phyloP scores from a whole-genome alignment of 441 rosid species.

The Adansonia grandidieri region DNA sequence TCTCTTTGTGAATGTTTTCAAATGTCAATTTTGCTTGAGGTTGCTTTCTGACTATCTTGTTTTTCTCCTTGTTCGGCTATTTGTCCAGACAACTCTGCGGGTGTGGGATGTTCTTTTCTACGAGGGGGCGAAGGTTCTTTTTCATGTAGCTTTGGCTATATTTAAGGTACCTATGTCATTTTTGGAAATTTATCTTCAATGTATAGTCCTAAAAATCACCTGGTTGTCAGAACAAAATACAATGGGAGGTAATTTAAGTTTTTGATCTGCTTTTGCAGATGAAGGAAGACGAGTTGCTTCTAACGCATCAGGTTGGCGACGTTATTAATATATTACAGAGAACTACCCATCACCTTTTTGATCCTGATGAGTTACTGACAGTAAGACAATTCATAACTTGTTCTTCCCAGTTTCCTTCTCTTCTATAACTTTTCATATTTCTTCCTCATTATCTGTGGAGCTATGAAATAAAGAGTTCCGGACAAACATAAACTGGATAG shows the following conservation, averaged over 20 bases:
- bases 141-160: constrained; percentile 94
- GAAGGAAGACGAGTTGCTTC: constrained; percentile 87
- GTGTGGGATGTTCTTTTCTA: constrained; percentile 98
- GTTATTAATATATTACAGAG: constrained; percentile 79
- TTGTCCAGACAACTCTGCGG: constrained; percentile 82
- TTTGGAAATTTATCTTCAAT: not conserved
- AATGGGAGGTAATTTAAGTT: constrained; percentile 2
- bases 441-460: not conserved
- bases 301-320: constrained; percentile 90
- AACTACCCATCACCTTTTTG: constrained; percentile 89
- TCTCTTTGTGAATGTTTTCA: not conserved
- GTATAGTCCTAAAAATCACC: not conserved
- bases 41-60: constrained; percentile 16
- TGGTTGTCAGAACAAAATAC: not conserved
- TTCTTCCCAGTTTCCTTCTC: not conserved
- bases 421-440: not conserved
- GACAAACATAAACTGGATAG: not conserved
- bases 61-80: constrained; percentile 9
- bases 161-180: constrained; percentile 62
- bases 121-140: constrained; percentile 96
- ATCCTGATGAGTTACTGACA: constrained; percentile 86
- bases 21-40: not conserved
- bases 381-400: constrained; percentile 44
- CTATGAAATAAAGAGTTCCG: not conserved
- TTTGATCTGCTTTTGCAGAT: constrained; percentile 53